These are phyloP conservation scores for Cyberlindnera bimundalis DNA, from an alignment of 805 yeast genomes.

Conservation along the genomic window DNA sequence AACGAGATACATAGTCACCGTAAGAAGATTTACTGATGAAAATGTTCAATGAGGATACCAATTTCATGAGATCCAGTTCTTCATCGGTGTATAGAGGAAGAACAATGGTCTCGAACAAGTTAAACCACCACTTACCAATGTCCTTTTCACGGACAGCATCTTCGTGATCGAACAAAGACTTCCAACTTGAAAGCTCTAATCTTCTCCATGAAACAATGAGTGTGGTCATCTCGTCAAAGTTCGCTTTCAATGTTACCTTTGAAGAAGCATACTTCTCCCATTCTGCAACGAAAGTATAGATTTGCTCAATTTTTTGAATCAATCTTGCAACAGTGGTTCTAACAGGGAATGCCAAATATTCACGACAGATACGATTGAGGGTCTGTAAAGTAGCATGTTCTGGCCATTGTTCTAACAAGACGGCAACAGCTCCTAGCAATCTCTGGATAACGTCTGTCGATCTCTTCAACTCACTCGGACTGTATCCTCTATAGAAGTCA, in stretches of 20 bases:
- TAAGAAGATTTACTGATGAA: conserved; percentile 71
- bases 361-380: conserved; percentile 58
- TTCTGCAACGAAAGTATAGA: conserved; percentile 76
- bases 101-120: conserved; percentile 77
- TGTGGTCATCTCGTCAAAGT: conserved; percentile 55
- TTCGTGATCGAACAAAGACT: conserved; percentile 65
- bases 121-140: conserved; percentile 87
- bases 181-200: conserved; percentile 85
- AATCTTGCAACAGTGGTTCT: conserved; percentile 72
- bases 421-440: conserved; percentile 42
- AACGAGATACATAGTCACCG: conserved; percentile 68
- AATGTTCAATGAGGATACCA: conserved; percentile 61
- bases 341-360: conserved; percentile 59
- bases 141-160: conserved; percentile 43
- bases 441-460: conserved; percentile 50
- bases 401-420: conserved; percentile 73
- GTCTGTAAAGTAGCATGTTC: conserved; percentile 88
- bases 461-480: conserved; percentile 53
- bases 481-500: conserved; percentile 64
- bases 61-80: conserved; percentile 32
- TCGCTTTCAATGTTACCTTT: conserved; percentile 59
- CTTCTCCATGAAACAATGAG: conserved; percentile 89
- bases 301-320: conserved; percentile 80
- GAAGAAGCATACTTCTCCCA: conserved; percentile 92
- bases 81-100: conserved; percentile 38